A percentile compares a stretch with the other conserved stretches of the same genome.
These are phyloP conservation scores for Saturnispora silvae DNA, from an alignment of 805 yeast genomes.

Conservation along the genomic window DNA sequence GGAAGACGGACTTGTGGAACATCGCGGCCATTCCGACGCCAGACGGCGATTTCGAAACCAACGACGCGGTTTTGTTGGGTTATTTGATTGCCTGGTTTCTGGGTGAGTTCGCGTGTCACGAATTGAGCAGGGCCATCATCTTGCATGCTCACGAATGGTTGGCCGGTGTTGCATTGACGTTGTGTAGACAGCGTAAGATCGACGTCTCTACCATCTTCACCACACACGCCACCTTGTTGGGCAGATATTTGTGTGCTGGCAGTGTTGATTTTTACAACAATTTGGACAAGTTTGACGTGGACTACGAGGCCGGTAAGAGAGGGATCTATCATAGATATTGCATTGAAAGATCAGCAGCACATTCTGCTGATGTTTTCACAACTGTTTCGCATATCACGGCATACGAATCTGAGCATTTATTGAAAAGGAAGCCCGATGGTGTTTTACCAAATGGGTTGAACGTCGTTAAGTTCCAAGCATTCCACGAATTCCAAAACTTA, in stretches of 20 bases:
- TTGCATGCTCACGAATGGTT: slow-evolving; percentile 98
- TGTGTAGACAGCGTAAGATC: slow-evolving; percentile 81
- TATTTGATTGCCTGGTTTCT: slow-evolving; percentile 94
- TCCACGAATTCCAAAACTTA: slow-evolving; percentile 94
- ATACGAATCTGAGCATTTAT: slow-evolving; percentile 81
- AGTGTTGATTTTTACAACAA: slow-evolving; percentile 93
- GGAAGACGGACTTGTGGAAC: slow-evolving; percentile 92
- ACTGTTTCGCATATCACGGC: slow-evolving; percentile 98
- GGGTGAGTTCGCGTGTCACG: slow-evolving; percentile 83
- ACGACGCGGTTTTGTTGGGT: slow-evolving; percentile 87
- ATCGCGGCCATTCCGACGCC: slow-evolving; percentile 91
- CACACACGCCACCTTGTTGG: slow-evolving; percentile 92
- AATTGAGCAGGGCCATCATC: slow-evolving; percentile 78
- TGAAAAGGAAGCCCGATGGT: slow-evolving; percentile 95
- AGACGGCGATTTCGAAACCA: slow-evolving; percentile 74
- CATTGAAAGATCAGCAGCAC: slow-evolving; percentile 93
- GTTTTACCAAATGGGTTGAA: slow-evolving; percentile 94
- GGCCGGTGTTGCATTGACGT: slow-evolving; percentile 91
- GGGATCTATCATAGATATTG: slow-evolving; percentile 97
- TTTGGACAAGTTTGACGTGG: slow-evolving; percentile 80
- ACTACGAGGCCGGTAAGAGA: slow-evolving; percentile 94
- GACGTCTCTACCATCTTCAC: slow-evolving; percentile 95
- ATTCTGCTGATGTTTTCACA: slow-evolving; percentile 91
- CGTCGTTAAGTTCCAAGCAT: slow-evolving; percentile 92
- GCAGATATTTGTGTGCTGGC: slow-evolving; percentile 94